phyloP scores from a whole-genome alignment of 495 filamentous ascomycete species.

The Parathielavia appendiculata region DNA sequence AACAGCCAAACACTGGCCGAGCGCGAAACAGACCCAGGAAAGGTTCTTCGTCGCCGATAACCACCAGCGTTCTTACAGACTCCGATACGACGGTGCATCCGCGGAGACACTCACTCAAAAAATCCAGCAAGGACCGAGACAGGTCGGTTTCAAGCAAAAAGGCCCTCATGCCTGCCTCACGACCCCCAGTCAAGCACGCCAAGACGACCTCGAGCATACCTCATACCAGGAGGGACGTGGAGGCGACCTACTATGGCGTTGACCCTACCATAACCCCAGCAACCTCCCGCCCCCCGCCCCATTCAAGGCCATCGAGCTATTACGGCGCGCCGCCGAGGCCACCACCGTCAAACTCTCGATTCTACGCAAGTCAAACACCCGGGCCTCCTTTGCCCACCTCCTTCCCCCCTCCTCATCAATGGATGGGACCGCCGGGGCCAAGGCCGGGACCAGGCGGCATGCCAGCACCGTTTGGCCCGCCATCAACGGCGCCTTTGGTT shows the following conservation, averaged over 20 bases:
- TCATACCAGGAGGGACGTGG: conserved; percentile 22
- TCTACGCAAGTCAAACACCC: conserved; percentile 21
- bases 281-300: conserved; percentile 38
- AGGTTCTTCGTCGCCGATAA: conserved; percentile 33
- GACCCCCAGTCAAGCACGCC: conserved; percentile 28
- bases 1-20: conserved; percentile 44
- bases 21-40: conserved; percentile 33
- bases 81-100: conserved; percentile 42
- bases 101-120: conserved; percentile 25
- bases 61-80: conserved; percentile 34
- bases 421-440: conserved; percentile 14
- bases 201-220: conserved; percentile 27
- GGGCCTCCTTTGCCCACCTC: conserved; percentile 12
- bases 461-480: conserved; percentile 12
- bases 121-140: conserved; percentile 32
- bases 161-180: conserved; percentile 26
- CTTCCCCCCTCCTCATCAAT: conserved; percentile 20
- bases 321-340: conserved; percentile 33
- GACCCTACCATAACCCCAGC: conserved; percentile 31
- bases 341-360: conserved; percentile 29
- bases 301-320: conserved; percentile 37
- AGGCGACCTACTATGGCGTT: conserved; percentile 39
- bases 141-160: conserved; percentile 28
- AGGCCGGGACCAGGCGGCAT: neutral
- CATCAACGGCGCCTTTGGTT: conserved; percentile 22